Evolutionary conservation across 495 filamentous ascomycete species (phyloP).

Genomic region (Trichoderma virens): DNA sequence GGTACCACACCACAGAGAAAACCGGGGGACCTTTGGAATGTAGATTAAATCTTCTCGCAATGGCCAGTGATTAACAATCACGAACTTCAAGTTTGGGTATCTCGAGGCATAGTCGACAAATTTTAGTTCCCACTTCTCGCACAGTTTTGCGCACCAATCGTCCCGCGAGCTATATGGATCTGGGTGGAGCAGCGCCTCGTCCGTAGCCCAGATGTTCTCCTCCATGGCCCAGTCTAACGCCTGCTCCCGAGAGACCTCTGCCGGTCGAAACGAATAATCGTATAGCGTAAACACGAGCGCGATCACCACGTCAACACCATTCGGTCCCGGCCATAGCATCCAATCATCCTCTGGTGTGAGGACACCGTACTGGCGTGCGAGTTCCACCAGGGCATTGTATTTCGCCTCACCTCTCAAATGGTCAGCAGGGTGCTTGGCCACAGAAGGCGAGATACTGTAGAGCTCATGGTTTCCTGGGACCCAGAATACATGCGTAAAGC

Average conservation of each 20-base stretch:
- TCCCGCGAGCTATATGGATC: conserved; percentile 23
- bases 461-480: conserved; percentile 31
- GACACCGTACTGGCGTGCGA: conserved; percentile 23
- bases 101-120: conserved; percentile 13
- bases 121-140: conserved; percentile 17
- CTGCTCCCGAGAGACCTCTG: conserved; percentile 18
- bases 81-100: conserved; percentile 11
- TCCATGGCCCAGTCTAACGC: conserved; percentile 27
- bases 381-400: conserved; percentile 22
- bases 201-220: conserved; percentile 23
- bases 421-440: conserved; percentile 13
- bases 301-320: conserved; percentile 21
- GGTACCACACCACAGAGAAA: conserved; percentile 29
- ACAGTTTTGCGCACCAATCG: conserved; percentile 22
- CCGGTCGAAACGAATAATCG: conserved; percentile 29
- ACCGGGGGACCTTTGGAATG: conserved; percentile 25
- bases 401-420: conserved; percentile 21
- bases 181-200: conserved; percentile 27
- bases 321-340: conserved; percentile 20
- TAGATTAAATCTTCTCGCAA: conserved; percentile 27
- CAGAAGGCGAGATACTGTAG: conserved; percentile 22
- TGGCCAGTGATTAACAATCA: conserved; percentile 28
- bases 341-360: conserved; percentile 28
- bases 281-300: conserved; percentile 28
- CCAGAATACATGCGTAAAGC: conserved; percentile 25